Percentiles rank a stretch among this genome's conserved stretches.
phyloP scores from a whole-genome alignment of 345 rosid genomes.

The Melaleuca quinquenervia region DNA sequence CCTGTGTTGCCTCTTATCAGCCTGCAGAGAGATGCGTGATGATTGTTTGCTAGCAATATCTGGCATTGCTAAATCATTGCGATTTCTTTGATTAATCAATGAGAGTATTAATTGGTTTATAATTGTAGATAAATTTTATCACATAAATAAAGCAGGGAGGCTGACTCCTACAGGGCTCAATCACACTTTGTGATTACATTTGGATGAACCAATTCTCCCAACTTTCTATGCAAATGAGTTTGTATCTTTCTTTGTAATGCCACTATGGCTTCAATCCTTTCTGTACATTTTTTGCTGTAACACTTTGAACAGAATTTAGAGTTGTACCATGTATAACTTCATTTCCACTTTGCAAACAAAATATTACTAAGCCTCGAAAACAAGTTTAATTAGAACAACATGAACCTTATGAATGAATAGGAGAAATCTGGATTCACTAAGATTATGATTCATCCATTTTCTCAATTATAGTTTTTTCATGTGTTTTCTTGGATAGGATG shows the following conservation, averaged over 20 bases:
- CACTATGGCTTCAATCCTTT: background rate
- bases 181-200: background rate
- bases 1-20: background rate
- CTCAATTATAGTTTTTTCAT: background rate
- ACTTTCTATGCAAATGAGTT: background rate
- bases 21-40: background rate
- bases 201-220: background rate
- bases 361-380: background rate
- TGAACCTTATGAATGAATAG: background rate
- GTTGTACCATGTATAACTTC: background rate
- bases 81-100: background rate
- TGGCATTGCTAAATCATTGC: background rate
- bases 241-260: background rate
- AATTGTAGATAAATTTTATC: background rate
- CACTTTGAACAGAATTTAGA: background rate
- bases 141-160: background rate
- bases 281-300: background rate
- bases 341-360: background rate
- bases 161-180: background rate
- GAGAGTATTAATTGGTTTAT: background rate
- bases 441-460: background rate
- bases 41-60: background rate
- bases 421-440: background rate
- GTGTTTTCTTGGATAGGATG: conserved; percentile 32
- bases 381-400: background rate